Percentiles rank a stretch among this genome's conserved stretches.
These are phyloP conservation scores for Laburnicola sp. DNA, from an alignment of 2,329 filamentous ascomycete species.

Conservation along the genomic window DNA sequence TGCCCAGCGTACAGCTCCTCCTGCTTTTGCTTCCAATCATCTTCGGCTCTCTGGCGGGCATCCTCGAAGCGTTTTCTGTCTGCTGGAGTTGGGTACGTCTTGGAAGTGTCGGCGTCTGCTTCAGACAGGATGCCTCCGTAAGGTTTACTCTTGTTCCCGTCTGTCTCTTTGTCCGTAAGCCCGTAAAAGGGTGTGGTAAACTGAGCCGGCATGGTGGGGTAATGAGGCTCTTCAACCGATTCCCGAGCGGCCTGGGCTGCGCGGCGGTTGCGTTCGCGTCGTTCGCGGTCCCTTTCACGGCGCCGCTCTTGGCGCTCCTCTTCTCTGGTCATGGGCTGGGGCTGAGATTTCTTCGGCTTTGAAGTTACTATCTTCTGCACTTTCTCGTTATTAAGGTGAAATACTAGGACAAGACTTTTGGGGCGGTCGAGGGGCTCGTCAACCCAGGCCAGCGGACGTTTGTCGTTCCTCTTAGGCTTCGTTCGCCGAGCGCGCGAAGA, in stretches of 20 bases:
- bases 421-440: constrained; percentile 33
- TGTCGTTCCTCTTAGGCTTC: constrained; percentile 40
- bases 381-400: constrained; percentile 54
- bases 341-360: constrained; percentile 57
- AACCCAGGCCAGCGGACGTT: constrained; percentile 42
- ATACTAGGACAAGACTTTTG: constrained; percentile 36
- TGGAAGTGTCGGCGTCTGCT: constrained; percentile 84
- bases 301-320: constrained; percentile 38
- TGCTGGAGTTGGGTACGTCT: constrained; percentile 76
- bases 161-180: constrained; percentile 84
- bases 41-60: constrained; percentile 86
- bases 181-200: constrained; percentile 84
- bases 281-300: constrained; percentile 40
- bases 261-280: constrained; percentile 52
- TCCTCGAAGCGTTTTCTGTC: constrained; percentile 88
- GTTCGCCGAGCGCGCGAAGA: constrained; percentile 39
- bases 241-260: constrained; percentile 48
- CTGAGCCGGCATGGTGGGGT: constrained; percentile 63
- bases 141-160: constrained; percentile 88
- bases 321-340: constrained; percentile 27
- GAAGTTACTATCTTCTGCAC: constrained; percentile 63
- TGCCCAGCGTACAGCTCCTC: constrained; percentile 67
- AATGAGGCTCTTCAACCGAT: constrained; percentile 54
- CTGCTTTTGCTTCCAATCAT: constrained; percentile 78
- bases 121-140: constrained; percentile 93